These are phyloP conservation scores for Trichophyton equinum DNA, from an alignment of 2,329 filamentous ascomycete genomes.

Conservation along the genomic window DNA sequence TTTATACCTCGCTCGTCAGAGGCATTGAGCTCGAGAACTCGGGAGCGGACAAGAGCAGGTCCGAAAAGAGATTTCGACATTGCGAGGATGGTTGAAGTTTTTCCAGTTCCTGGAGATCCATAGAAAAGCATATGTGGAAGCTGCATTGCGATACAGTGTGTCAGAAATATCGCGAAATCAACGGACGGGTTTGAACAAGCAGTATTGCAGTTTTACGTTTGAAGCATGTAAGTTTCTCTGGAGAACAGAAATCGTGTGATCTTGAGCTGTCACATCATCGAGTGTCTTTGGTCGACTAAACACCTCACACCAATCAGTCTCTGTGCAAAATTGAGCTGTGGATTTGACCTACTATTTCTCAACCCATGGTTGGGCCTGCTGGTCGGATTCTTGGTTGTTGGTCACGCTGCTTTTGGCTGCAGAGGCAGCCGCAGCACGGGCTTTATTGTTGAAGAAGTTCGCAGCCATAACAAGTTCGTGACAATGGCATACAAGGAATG, in stretches of 20 bases:
- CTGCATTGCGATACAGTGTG: conserved; percentile 30
- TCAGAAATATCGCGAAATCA: not conserved
- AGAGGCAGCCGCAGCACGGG: conserved; percentile 61
- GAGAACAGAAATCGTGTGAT: conserved; percentile 88
- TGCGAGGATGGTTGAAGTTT: conserved; percentile 94
- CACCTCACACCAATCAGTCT: not conserved
- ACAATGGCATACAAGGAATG: not conserved
- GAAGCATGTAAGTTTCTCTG: conserved; percentile 87
- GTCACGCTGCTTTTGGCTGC: conserved; percentile 52
- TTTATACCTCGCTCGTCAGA: conserved; percentile 96
- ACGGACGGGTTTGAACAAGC: not conserved
- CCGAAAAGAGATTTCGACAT: conserved; percentile 96
- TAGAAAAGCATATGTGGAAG: conserved; percentile 99
- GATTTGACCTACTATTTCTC: conserved; percentile 72
- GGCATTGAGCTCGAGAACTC: conserved; percentile 97
- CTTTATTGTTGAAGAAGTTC: conserved; percentile 92
- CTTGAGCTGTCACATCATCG: conserved; percentile 90
- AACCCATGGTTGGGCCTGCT: conserved; percentile 80
- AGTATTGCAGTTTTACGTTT: conserved; percentile 46
- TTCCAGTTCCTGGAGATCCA: conserved; percentile 90
- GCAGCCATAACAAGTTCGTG: conserved; percentile 43
- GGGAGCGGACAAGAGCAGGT: conserved; percentile 78
- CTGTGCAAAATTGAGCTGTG: not conserved
- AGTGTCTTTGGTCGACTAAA: conserved; percentile 80
- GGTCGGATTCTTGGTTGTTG: conserved; percentile 42